Conservation (phyloP, 75 land plant genomes). For the Picea sitchensis region DNA sequence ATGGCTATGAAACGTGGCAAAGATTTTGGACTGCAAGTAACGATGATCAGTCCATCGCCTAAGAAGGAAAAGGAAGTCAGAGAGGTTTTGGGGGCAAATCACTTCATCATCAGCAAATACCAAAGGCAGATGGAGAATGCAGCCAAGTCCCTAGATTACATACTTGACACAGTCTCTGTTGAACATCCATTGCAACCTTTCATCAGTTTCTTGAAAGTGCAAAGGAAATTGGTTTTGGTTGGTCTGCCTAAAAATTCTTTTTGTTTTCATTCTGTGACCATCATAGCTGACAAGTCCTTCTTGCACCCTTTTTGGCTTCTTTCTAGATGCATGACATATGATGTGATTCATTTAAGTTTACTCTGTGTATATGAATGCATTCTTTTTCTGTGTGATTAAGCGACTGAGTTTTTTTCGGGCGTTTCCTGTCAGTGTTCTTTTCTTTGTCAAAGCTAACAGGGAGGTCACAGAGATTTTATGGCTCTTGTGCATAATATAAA, state of each 20-base stretch:
- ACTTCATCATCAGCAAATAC: background rate
- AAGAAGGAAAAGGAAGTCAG: no score
- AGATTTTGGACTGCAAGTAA: slow-evolving; percentile 46
- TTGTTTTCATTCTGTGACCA: slow-evolving; percentile 11
- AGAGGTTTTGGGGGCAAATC: no score
- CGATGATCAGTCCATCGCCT: slow-evolving; percentile 31
- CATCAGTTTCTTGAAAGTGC: slow-evolving; percentile 20
- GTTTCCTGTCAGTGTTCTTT: no score
- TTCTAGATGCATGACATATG: no score
- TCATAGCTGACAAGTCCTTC: no score
- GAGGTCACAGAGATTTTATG: no score
- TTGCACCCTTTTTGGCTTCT: no score
- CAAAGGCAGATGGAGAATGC: slow-evolving; percentile 41
- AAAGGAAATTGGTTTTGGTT: slow-evolving; percentile 41
- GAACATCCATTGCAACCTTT: slow-evolving; percentile 25
- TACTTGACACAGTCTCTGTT: slow-evolving; percentile 42
- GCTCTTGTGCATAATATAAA: no score
- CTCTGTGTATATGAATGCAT: no score
- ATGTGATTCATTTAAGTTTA: background rate
- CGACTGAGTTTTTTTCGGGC: no score
- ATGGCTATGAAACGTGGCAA: slow-evolving; percentile 51
- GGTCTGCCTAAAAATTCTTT: slow-evolving; percentile 43
- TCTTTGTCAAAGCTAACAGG: no score
- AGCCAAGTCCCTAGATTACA: slow-evolving; percentile 21
- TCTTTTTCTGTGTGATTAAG: no score